Base-by-base conservation (phyloP, 1,284 basidiomycete species). In the Xerocomus minutiporus region DNA sequence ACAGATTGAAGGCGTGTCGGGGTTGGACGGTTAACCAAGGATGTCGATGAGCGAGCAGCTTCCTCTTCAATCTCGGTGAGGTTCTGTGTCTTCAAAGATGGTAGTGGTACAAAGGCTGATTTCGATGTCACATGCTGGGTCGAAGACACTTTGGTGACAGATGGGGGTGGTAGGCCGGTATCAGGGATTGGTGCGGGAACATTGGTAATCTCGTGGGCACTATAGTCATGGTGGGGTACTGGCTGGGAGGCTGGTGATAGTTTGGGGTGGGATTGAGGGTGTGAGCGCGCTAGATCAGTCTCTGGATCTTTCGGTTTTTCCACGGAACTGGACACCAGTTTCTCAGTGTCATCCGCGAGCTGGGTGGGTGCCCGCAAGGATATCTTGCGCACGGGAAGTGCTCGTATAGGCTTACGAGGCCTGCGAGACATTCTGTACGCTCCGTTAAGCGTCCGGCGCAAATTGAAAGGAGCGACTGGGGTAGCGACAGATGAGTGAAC, bases 121-220 rank as follows among this genome's bases (percentile, higher is more conserved):
- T 50, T 64, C n/a, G 54, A 51, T 39, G 61, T 29, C 20, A 5
- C 46, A 41, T 41, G 64, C 25, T 31, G 59, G 41, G 45, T 51
- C 12, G 54, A 29, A 17, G 59, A 51, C 35, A 42, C 23, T 26
- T 51, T 61, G 1, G 48, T 8, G 35, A 32, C 45, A 40, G 26
- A 45, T 6, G 45, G 55, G 38, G 62, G 55, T 48, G 66, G 54
- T 28, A 66, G 20, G 39, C 76, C 76, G 28, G 74, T 75, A 48
- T 81, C 78, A 31, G 82, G 80, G 42, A 76, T 72, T 48, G 82
- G 81, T 58, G 75, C 74, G n/a, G 82, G 81, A 43, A 83, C 70
- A 26, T 74, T 67, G 32, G 76, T 75, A 34, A 74, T 66, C 52
- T 74, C 68, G 42, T 73, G 67, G 31, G 26, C 56, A 23, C 57